phyloP scores from a whole-genome alignment of 495 filamentous ascomycete species.

The Neurospora sp. region DNA sequence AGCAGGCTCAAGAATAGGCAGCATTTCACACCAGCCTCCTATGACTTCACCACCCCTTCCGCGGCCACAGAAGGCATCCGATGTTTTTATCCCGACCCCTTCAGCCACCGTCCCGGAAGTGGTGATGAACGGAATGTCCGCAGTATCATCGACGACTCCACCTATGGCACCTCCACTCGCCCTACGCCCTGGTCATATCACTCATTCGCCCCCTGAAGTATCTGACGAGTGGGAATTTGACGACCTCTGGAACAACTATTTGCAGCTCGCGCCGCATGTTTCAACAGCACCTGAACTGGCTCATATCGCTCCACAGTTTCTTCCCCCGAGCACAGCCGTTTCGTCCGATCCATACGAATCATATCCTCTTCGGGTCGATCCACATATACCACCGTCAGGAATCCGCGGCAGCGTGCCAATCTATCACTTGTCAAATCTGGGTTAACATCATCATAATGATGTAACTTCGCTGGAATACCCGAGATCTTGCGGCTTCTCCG shows the following conservation, averaged over 20 bases:
- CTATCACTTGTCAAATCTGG: constrained; percentile 8
- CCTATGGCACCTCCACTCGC: neutral
- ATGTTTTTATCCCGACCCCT: constrained; percentile 9
- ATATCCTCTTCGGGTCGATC: constrained; percentile 3
- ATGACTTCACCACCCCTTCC: constrained; percentile 11
- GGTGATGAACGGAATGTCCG: constrained; percentile 13
- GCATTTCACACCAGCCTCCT: constrained; percentile 8
- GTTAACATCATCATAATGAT: neutral
- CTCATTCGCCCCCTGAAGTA: constrained; percentile 10
- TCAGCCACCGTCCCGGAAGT: constrained; percentile 2
- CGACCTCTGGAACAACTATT: constrained; percentile 41
- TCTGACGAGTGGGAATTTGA: constrained; percentile 48
- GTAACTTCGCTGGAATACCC: neutral
- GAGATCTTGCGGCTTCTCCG: neutral
- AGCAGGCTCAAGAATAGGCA: neutral
- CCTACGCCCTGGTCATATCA: constrained; percentile 9
- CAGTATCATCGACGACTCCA: neutral
- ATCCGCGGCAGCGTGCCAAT: constrained; percentile 6
- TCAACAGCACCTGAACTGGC: constrained; percentile 4
- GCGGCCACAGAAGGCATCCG: constrained; percentile 7
- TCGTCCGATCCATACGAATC: constrained; percentile 14
- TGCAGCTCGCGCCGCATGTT: constrained; percentile 17
- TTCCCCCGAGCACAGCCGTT: constrained; percentile 4
- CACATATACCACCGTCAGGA: constrained; percentile 4
- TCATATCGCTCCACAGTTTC: constrained; percentile 14